Evolutionary conservation across 805 yeast species (phyloP), one percentile per base, ranked within the genome.

Genomic region (Sugiyamaella americana): DNA sequence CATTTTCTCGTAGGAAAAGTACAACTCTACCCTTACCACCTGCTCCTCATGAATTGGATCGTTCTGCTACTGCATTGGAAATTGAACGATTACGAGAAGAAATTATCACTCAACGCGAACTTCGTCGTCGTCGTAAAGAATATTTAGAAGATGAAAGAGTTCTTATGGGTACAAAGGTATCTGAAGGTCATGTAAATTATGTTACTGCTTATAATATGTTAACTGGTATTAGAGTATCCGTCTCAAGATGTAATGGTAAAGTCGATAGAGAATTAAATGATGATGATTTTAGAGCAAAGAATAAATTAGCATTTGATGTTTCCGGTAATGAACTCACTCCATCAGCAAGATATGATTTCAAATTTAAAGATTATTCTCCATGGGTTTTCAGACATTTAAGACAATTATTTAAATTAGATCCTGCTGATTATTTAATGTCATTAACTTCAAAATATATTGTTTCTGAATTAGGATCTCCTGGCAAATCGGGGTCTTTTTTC

Each of bases 121-220:
- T 43, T 38, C 63, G 60, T 44, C 46, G 52, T 37, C 54, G 55
- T 40, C 43, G 60, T 23, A 44, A 58, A 5, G 61, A 60, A 46
- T 51, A 54, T 37, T 51, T 59, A 22, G 72, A 68, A 47, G 69
- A 65, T 44, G 66, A 64, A 45, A 61, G 63, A 40, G 89, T 82
- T 3, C 63, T 82, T 38, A 81, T 85, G 10, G 95, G 95, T 2
- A 84, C 85, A 52, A 82, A 82, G 55, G 89, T 87, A 35, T 76
- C 83, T 52, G 98, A 93, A 65, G 97, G 96, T 37, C 98, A 93
- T 61, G 87, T 80, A 43, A 93, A 89, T 63, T 93, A 83, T 58
- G 86, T 88, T 22, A 80, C 91, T 72, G 98, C 97, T 1, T 94
- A 93, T 65, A 88, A 91, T 64, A 91, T 93, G 97, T 74, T 94